phyloP scores from a whole-genome alignment of 495 filamentous ascomycete species.

The Delitschia confertaspora region DNA sequence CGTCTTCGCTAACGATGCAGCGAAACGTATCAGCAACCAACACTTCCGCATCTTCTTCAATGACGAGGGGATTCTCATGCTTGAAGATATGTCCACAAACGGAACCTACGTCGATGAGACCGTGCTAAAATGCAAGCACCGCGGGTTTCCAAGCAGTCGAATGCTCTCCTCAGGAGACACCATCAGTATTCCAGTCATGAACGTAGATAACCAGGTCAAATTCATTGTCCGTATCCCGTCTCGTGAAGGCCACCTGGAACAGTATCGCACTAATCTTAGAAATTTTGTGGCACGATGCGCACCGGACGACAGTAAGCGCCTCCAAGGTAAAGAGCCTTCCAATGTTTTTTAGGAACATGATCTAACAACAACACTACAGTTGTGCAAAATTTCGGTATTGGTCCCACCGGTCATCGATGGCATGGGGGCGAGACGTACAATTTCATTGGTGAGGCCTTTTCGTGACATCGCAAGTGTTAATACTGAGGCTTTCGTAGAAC shows the following conservation, averaged over 20 bases:
- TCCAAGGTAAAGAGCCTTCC: too few relatives aligned
- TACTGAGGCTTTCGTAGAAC: slow-evolving; percentile 18
- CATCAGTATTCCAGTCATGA: slow-evolving; percentile 55
- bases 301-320: slow-evolving; percentile 13
- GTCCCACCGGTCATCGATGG: slow-evolving; percentile 55
- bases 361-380: not conserved
- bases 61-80: slow-evolving; percentile 67
- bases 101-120: slow-evolving; percentile 75
- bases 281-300: slow-evolving; percentile 39
- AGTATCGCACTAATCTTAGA: slow-evolving; percentile 52
- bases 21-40: slow-evolving; percentile 66
- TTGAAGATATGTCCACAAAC: slow-evolving; percentile 86
- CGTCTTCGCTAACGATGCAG: slow-evolving; percentile 44
- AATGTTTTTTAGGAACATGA: not conserved
- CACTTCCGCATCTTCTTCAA: slow-evolving; percentile 92
- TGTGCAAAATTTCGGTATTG: not conserved
- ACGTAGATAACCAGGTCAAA: slow-evolving; percentile 41
- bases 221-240: slow-evolving; percentile 83
- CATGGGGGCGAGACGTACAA: slow-evolving; percentile 76
- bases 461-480: not conserved
- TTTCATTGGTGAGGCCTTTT: slow-evolving; percentile 45
- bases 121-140: slow-evolving; percentile 43
- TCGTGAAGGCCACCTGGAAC: slow-evolving; percentile 49
- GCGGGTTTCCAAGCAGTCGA: slow-evolving; percentile 35
- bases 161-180: slow-evolving; percentile 65